phyloP scores from a whole-genome alignment of 2,329 filamentous ascomycete genomes.

The Colletotrichum echinochloae region DNA sequence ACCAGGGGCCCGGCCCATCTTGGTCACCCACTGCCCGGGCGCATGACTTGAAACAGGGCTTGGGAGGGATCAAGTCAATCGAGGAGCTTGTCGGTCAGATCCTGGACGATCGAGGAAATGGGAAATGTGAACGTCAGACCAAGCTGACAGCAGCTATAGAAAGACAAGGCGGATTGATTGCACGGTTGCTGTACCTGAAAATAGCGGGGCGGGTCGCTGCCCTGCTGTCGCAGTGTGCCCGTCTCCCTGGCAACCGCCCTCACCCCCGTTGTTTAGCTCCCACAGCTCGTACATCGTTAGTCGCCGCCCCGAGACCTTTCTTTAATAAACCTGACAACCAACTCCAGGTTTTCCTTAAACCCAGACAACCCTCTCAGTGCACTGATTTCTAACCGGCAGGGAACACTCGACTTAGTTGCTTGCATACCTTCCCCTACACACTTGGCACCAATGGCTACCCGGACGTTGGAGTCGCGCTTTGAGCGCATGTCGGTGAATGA shows the following conservation, averaged over 20 bases:
- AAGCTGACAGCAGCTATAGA: slow-evolving; percentile 33
- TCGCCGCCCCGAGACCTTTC: slow-evolving; percentile 28
- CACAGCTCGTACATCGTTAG: slow-evolving; percentile 31
- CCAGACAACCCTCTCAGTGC: slow-evolving; percentile 23
- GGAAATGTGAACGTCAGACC: slow-evolving; percentile 12
- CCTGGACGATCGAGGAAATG: neutral
- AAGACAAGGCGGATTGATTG: slow-evolving; percentile 5
- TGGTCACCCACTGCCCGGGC: neutral
- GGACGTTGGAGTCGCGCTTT: slow-evolving; percentile 86
- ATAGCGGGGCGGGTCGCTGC: slow-evolving; percentile 37
- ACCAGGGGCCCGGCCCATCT: neutral
- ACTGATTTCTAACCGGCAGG: slow-evolving; percentile 36
- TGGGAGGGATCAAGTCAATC: neutral
- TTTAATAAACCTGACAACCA: slow-evolving; percentile 33
- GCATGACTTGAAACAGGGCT: slow-evolving; percentile 6
- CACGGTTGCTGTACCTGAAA: slow-evolving; percentile 14
- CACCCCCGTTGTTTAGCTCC: slow-evolving; percentile 36
- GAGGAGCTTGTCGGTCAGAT: neutral
- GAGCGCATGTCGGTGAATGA: slow-evolving; percentile 92
- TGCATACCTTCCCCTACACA: slow-evolving; percentile 25
- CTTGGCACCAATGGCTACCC: slow-evolving; percentile 71
- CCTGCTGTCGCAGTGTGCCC: slow-evolving; percentile 24
- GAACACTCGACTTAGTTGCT: slow-evolving; percentile 30
- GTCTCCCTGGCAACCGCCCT: slow-evolving; percentile 35
- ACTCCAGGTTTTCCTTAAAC: slow-evolving; percentile 8